Base-by-base conservation (phyloP, 2,329 filamentous ascomycete species). In the Aureobasidium melanogenum region DNA sequence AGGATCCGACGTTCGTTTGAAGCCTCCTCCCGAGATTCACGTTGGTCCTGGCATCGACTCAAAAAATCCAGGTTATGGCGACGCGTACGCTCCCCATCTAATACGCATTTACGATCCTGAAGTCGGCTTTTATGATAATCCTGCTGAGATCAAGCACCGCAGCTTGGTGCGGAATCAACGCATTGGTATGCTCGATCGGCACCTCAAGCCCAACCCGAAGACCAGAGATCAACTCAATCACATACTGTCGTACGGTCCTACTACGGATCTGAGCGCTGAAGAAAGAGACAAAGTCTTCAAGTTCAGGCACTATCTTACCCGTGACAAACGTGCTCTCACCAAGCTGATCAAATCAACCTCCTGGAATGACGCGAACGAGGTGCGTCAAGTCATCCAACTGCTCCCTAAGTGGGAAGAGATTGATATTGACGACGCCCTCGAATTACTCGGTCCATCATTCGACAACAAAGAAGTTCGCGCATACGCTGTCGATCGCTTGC, bases 301-400 rank as follows among this genome's bases (percentile, higher is more conserved):
- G 69, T 99, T 97, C 76, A 84, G 94, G 62, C 96, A 97, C 73
- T 93, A 97, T 72, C 76, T 99, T 24, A 94, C 92, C 0, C 83
- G 91, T 62, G 92, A 99, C 72, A 99, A 99, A 67, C 72, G 77
- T 60, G 79, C 93, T 2, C 79, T 97, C 62, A 99, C 93, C 36
- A 99, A 99, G 69, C 96, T 99, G 67, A 91, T 97, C 72, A 99
- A 97, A 73, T 97, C 93, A 0, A 93, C 97, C 41, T 92, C 95
- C 66, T 99, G 94, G 93, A 85, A 84, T 54, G 93, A 96, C 72
- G 82, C 84, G 50, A 85, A 85, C 64, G 93, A 99, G 78, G 86
- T 89, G 4, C 87, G 89, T 63, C 91, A 97, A 76, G 92, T 93
- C 6, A 89, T 94, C 26, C 90, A 95, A 64, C 85, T 99, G 5